A percentile compares a stretch with the other conserved stretches of the same genome.
Conservation (phyloP, 1,284 basidiomycete genomes). For the Rhodotorula glutinis region DNA sequence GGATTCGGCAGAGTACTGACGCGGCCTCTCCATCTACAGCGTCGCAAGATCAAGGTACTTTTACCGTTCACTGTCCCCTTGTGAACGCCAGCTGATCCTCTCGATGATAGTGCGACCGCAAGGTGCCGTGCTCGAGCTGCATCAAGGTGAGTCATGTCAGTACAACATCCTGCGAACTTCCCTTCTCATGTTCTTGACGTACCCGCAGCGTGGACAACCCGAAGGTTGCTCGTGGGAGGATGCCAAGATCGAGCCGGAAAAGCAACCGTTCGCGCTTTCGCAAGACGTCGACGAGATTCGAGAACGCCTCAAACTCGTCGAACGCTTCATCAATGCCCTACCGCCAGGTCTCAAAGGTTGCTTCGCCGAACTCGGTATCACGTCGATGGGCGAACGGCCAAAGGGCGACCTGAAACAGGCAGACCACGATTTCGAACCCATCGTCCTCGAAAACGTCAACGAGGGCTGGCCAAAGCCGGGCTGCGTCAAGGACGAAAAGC, state of each 20-base stretch:
- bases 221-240: constrained; percentile 12
- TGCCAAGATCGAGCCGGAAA: constrained; percentile 33
- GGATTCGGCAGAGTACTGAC: background rate
- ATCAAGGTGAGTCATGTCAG: constrained; percentile 6
- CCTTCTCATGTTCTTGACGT: background rate
- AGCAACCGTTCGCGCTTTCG: constrained; percentile 24
- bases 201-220: background rate
- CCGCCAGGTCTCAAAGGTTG: constrained; percentile 3
- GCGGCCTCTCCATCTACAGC: background rate
- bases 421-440: background rate
- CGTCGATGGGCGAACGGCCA: background rate
- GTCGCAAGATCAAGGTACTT: constrained; percentile 31
- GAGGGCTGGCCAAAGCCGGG: too few relatives aligned
- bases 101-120: constrained; percentile 23
- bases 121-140: constrained; percentile 27
- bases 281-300: constrained; percentile 22
- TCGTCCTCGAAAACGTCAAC: background rate
- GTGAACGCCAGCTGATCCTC: background rate
- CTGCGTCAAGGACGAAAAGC: background rate
- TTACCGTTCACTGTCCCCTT: background rate
- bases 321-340: constrained; percentile 24
- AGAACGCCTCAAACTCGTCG: constrained; percentile 6
- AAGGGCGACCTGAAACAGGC: background rate
- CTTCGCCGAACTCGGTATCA: constrained; percentile 23
- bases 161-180: too few relatives aligned